phyloP scores from a whole-genome alignment of 371 early-diverging fungal genomes.

The Lichtheimia corymbifera region DNA sequence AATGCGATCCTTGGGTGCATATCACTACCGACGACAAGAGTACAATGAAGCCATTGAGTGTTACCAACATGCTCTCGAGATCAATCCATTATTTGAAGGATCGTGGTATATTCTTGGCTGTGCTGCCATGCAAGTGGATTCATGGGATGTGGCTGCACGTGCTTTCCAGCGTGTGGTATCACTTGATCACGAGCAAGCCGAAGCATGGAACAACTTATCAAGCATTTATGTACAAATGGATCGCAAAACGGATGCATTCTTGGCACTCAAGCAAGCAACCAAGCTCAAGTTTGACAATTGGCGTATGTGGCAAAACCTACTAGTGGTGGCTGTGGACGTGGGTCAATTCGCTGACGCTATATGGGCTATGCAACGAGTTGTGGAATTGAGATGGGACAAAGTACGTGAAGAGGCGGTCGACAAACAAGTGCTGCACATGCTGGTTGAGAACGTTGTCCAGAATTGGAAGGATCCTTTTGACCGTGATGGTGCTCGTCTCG shows the following conservation, averaged over 20 bases:
- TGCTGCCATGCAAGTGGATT: slow-evolving; percentile 81
- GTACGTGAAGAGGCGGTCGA: slow-evolving; percentile 75
- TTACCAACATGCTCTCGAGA: slow-evolving; percentile 75
- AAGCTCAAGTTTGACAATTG: slow-evolving; percentile 80
- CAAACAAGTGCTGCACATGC: slow-evolving; percentile 67
- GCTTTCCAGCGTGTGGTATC: slow-evolving; percentile 81
- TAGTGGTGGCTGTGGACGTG: slow-evolving; percentile 77
- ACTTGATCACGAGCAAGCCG: slow-evolving; percentile 83
- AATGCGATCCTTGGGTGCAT: slow-evolving; percentile 88
- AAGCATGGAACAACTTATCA: slow-evolving; percentile 97
- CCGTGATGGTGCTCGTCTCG: slow-evolving; percentile 39
- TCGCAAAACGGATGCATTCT: slow-evolving; percentile 76
- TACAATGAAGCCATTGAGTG: slow-evolving; percentile 56
- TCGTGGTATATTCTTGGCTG: slow-evolving; percentile 97
- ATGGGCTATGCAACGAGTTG: slow-evolving; percentile 80
- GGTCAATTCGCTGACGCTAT: slow-evolving; percentile 85
- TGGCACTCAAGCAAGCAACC: slow-evolving; percentile 82
- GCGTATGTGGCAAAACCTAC: slow-evolving; percentile 92
- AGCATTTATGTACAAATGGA: slow-evolving; percentile 74
- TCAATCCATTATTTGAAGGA: slow-evolving; percentile 94
- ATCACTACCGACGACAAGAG: slow-evolving; percentile 69
- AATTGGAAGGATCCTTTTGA: slow-evolving; percentile 66
- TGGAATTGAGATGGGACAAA: slow-evolving; percentile 74
- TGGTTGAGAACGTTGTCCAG: slow-evolving; percentile 70
- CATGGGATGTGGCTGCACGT: slow-evolving; percentile 73